Evolutionary conservation across 768 basidiomycete genomes (phyloP), one percentile per base, ranked within the genome.

Genomic region (Termitomyces bulborhizus): DNA sequence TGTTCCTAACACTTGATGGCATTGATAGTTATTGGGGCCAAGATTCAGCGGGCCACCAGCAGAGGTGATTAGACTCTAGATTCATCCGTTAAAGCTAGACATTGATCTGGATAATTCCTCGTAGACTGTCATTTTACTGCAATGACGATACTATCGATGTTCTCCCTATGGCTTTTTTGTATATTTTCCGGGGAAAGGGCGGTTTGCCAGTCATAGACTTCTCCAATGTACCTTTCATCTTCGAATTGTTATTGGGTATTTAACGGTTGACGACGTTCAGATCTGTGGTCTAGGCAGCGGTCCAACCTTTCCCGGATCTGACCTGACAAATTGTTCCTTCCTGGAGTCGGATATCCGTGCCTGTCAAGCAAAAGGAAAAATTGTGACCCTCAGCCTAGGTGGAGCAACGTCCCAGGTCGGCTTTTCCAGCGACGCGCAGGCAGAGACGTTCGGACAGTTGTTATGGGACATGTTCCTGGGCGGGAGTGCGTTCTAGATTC

Each of bases 381-480:
- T 78, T 18, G 66, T 82, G 27, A 80, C 78, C 1, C 66, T 82
- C 48, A 79, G 76, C 31, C 66, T 83, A 24, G 83, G 84, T 24
- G 84, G 84, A 31, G 84, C 81, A 13, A 77, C 76, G 1, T 83
- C 84, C 7, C 71, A 77, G 37, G 81, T 76, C 9, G 76, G 76
- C 8, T 87, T 88, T 64, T 66, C 66, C 41, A 79, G 74, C 56
- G 82, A 81, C 52, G 65, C 73, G 0, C 74, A 84, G 59, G 87
- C 81, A 7, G 57, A 64, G 7, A 64, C 66, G 11, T 87, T 86
- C 58, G 86, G 83, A 1, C 69, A 79, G 50, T 77, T 76, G 0
- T 78, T 89, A 51, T 89, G 88, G 88, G 73, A 86, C 63, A 62
- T 83, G 54, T 88, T 89, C 69, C 74, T 90, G 39, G 88, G 68